These are phyloP conservation scores for Fallopia convolvulus DNA, from an alignment of 148 eudicot species.

Conservation along the genomic window DNA sequence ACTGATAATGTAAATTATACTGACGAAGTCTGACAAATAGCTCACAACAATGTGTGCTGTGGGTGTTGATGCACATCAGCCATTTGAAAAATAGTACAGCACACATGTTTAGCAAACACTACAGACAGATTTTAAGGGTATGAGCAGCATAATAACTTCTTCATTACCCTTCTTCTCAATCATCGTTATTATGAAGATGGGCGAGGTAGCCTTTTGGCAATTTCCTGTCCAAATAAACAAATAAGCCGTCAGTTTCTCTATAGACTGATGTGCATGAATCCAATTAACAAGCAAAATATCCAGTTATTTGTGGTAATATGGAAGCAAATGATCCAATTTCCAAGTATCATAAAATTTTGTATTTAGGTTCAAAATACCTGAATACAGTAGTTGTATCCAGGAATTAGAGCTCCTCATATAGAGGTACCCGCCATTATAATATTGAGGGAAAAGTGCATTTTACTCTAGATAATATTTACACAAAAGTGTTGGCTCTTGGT, in stretches of 20 bases:
- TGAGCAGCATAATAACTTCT: not conserved
- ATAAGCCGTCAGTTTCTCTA: not conserved
- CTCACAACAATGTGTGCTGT: not conserved
- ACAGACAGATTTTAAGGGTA: conserved; percentile 1
- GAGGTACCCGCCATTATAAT: not conserved
- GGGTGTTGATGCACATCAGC: not conserved
- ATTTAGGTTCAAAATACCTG: not conserved
- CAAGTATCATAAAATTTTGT: not conserved
- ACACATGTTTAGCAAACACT: conserved; percentile 3
- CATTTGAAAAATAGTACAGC: not conserved
- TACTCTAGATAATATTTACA: not conserved
- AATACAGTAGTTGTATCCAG: not conserved
- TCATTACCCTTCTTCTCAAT: not conserved
- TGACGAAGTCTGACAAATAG: not conserved
- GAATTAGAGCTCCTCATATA: not conserved
- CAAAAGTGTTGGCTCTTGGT: not conserved
- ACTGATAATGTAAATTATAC: not conserved
- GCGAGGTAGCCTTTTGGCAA: conserved; percentile 16
- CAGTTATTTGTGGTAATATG: not conserved
- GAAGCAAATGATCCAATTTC: not conserved
- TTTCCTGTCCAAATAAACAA: conserved; percentile 9
- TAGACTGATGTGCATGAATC: not conserved
- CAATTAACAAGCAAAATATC: not conserved
- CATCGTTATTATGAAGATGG: not conserved
- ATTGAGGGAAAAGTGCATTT: not conserved